phyloP scores from a whole-genome alignment of 2,329 filamentous ascomycete species.

The Alternaria panax region DNA sequence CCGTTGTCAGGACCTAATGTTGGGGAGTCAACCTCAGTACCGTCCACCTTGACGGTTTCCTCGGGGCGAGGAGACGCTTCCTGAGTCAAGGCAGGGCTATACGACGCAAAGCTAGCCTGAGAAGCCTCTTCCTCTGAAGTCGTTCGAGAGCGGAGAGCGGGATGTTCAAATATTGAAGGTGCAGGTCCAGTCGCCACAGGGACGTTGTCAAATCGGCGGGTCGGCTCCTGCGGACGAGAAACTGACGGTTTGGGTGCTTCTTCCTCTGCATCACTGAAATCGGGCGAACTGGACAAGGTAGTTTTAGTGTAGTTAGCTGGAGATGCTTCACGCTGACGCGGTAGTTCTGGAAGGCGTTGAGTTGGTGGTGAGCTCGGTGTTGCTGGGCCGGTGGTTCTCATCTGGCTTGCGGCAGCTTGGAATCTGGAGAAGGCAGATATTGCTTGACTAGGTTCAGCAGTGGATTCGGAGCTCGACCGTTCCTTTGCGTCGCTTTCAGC shows the following conservation, averaged over 20 bases:
- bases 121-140: constrained; percentile 28
- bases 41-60: constrained; percentile 14
- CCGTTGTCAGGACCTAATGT: constrained; percentile 71
- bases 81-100: constrained; percentile 16
- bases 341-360: constrained; percentile 14
- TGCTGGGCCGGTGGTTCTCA: constrained; percentile 46
- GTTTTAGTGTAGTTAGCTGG: constrained; percentile 24
- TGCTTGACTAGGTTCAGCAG: constrained; percentile 40
- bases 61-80: constrained; percentile 17
- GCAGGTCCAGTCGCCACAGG: constrained; percentile 43
- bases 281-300: constrained; percentile 44
- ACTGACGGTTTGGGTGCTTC: constrained; percentile 22
- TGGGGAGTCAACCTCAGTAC: constrained; percentile 71
- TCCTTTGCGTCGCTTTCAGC: constrained; percentile 31
- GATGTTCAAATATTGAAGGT: constrained; percentile 48
- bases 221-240: constrained; percentile 28
- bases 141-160: constrained; percentile 45
- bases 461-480: constrained; percentile 40
- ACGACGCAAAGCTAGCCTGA: constrained; percentile 13
- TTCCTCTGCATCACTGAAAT: constrained; percentile 45
- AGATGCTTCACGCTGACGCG: constrained; percentile 19
- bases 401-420: constrained; percentile 54
- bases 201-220: constrained; percentile 44
- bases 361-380: constrained; percentile 21
- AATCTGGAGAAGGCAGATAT: constrained; percentile 54